phyloP scores from a whole-genome alignment of 78 protist species.

The Emiliania huxleyi region DNA sequence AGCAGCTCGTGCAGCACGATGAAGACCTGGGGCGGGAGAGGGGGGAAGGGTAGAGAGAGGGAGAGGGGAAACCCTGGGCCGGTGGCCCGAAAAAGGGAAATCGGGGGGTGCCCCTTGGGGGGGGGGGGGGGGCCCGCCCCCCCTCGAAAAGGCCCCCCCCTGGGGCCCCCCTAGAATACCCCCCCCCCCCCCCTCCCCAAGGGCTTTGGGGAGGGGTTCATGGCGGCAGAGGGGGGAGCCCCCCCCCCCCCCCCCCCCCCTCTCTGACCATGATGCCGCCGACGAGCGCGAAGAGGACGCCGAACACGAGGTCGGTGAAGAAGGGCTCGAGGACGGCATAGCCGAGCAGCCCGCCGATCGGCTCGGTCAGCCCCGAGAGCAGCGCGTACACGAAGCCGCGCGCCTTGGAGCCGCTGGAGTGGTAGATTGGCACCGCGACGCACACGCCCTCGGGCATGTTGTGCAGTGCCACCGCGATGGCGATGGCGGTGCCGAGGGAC shows the following conservation, averaged over 20 bases:
- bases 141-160: too few relatives aligned
- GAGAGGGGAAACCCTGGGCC: too few relatives aligned
- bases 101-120: too few relatives aligned
- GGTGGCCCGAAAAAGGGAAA: too few relatives aligned
- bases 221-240: too few relatives aligned
- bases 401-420: conserved; percentile 41
- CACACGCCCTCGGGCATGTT: conserved; percentile 73
- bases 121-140: too few relatives aligned
- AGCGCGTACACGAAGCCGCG: conserved; percentile 52
- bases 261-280: conserved; percentile 50
- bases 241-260: too few relatives aligned
- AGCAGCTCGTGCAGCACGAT: conserved; percentile 26
- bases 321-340: conserved; percentile 15
- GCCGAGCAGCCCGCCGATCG: conserved; percentile 64
- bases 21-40: too few relatives aligned
- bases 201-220: too few relatives aligned
- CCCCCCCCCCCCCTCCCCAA: too few relatives aligned
- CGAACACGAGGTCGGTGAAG: conserved; percentile 8
- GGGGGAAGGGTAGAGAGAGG: too few relatives aligned
- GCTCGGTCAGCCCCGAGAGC: conserved; percentile 66
- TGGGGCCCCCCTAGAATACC: too few relatives aligned
- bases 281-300: conserved; percentile 21
- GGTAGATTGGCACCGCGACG: conserved; percentile 71
- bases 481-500: conserved; percentile 52
- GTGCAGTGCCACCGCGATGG: conserved; percentile 67